These are phyloP conservation scores for Acer campestre DNA, from an alignment of 345 rosid species.

Conservation along the genomic window DNA sequence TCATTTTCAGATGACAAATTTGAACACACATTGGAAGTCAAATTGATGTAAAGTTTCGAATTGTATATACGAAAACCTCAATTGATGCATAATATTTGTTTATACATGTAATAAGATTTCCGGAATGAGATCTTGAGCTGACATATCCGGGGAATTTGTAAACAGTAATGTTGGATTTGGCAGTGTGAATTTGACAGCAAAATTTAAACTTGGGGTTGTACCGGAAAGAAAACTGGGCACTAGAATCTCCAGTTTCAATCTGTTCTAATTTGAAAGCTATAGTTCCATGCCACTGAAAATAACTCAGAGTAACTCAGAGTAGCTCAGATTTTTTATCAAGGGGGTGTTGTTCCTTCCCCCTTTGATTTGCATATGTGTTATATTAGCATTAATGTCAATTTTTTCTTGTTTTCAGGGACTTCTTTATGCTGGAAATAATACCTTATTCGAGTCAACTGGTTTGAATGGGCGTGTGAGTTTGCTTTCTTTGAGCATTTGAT, in stretches of 20 bases:
- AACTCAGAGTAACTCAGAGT: background rate
- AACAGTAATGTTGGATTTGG: no score
- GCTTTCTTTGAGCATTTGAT: background rate
- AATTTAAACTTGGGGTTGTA: no score
- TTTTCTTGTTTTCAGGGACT: constrained; percentile 67
- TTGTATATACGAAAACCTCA: background rate
- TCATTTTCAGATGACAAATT: background rate
- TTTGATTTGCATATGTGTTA: background rate
- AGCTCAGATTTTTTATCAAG: background rate
- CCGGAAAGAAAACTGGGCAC: no score
- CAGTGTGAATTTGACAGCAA: no score
- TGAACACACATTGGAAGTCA: background rate
- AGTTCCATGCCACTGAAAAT: background rate
- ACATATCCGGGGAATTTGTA: background rate
- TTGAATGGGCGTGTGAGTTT: constrained; percentile 49
- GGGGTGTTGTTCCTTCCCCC: background rate
- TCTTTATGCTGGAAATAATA: constrained; percentile 69
- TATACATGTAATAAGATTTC: background rate
- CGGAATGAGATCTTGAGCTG: background rate
- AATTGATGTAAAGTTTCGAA: background rate
- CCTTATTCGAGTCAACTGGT: constrained; percentile 89
- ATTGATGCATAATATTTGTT: background rate
- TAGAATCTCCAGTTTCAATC: no score
- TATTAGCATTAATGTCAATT: background rate
- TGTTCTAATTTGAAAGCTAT: background rate